Evolutionary conservation across 495 filamentous ascomycete species (phyloP), one percentile per base, ranked within the genome.

Genomic region (Lasiosphaeria miniovina): DNA sequence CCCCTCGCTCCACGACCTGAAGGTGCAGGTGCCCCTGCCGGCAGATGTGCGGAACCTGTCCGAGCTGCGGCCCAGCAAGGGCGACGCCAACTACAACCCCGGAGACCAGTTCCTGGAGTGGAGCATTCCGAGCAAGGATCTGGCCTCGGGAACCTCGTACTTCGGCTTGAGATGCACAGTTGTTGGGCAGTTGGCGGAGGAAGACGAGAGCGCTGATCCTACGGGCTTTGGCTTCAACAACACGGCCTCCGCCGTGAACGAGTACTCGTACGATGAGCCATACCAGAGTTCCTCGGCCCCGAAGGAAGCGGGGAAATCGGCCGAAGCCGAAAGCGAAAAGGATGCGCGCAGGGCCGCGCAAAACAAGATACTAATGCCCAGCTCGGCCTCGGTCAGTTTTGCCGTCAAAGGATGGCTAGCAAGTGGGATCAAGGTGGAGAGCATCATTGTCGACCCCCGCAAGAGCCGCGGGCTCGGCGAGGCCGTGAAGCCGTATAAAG

Each of bases 401-500:
- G 84, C 86, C 34, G 90, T 97, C 12, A 92, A 91, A 71, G 95
- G 95, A 11, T 98, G 94, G 94, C 75, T 98, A 61, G 86, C 92
- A 6, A 98, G 94, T 68, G 94, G 94, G 34, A 88, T 99, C 59
- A 92, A 85, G 68, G 91, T 99, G 3, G 94, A 98, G 54, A 91
- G 90, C 66, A 81, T 99, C 55, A 80, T 84, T 38, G 80, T 99
- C 50, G 92, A 97, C 67, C 77, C 82, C n/a, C 86, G 90, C 65
- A 91, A 86, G 76, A 95, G 90, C 74, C 82, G 87, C 35, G 94
- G 94, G 3, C 61, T 99, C 10, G 92, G 91, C 0, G 90, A 96
- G 64, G 85, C 88, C 10, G 84, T 98, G 48, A 93, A 90, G 72
- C 94, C 95, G 45, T 99, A 96, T 73, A 99, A 98, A 77, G 95